Evolutionary conservation across 257 asterid species (phyloP).

Genomic region (Striga asiatica): DNA sequence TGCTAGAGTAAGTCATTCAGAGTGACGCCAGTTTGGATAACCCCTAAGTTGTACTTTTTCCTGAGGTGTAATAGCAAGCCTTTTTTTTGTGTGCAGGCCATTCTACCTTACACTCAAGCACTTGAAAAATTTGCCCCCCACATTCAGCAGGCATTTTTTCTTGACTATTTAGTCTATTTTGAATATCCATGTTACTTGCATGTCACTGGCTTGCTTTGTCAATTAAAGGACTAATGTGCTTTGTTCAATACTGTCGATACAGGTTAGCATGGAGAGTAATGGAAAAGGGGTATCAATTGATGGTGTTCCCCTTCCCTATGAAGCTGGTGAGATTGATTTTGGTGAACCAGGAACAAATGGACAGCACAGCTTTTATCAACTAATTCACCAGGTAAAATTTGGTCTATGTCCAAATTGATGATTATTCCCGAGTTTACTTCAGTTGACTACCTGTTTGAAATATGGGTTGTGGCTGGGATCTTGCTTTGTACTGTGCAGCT

Average conservation of each 20-base stretch:
- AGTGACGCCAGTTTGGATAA: slow-evolving; percentile 12
- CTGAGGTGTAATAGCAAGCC: slow-evolving; percentile 9
- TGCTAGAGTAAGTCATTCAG: slow-evolving; percentile 68
- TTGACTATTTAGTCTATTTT: slow-evolving; percentile 9
- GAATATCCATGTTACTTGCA: slow-evolving; percentile 12
- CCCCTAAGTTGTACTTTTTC: slow-evolving; percentile 1
- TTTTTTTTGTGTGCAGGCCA: slow-evolving; percentile 52
- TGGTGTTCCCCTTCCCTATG: slow-evolving; percentile 87
- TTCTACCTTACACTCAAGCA: slow-evolving; percentile 96
- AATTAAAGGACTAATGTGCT: neutral
- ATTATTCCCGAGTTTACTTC: neutral
- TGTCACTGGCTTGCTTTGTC: slow-evolving; percentile 13
- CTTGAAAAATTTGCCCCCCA: slow-evolving; percentile 96
- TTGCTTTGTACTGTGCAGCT: slow-evolving; percentile 13
- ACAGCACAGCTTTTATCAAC: slow-evolving; percentile 98
- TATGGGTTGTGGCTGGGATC: no score
- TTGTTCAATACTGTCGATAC: slow-evolving; percentile 11
- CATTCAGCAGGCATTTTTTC: slow-evolving; percentile 80
- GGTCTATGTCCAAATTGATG: neutral
- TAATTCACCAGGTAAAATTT: slow-evolving; percentile 87
- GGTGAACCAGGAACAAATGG: slow-evolving; percentile 99
- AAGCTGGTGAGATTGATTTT: slow-evolving; percentile 96
- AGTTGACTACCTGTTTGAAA: neutral
- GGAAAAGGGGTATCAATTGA: slow-evolving; percentile 97
- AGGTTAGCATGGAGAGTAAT: slow-evolving; percentile 99